Percentiles rank a stretch among this genome's conserved stretches.
Conservation (phyloP, 2,329 filamentous ascomycete species). For the Lasiodiplodia theobromae region DNA sequence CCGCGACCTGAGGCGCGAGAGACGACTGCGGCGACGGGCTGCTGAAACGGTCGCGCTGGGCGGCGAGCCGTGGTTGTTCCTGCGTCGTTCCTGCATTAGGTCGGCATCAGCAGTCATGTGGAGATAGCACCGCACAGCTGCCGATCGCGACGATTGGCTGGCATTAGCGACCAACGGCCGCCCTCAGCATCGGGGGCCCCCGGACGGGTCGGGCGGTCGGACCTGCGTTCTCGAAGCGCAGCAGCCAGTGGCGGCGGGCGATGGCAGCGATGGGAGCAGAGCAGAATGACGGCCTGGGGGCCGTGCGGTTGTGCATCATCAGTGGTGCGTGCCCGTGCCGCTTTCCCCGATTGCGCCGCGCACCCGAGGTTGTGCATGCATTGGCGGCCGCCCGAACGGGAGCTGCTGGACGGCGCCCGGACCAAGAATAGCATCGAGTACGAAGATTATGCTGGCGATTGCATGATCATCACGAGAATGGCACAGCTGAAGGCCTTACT, state of each 20-base stretch:
- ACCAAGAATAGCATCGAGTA: constrained; percentile 27
- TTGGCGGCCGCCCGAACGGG: constrained; percentile 17
- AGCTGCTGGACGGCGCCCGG: constrained; percentile 11
- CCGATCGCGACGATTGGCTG: constrained; percentile 29
- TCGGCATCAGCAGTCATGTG: constrained; percentile 19
- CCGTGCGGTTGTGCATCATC: constrained; percentile 34
- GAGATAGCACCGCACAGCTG: constrained; percentile 16
- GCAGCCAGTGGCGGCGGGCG: constrained; percentile 13
- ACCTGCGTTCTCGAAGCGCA: constrained; percentile 27
- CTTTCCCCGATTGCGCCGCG: constrained; percentile 20
- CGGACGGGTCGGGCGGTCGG: constrained; percentile 26
- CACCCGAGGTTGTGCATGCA: constrained; percentile 29
- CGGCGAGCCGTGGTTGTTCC: constrained; percentile 39
- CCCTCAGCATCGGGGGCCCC: constrained; percentile 17
- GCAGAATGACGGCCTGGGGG: constrained; percentile 35
- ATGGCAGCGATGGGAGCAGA: constrained; percentile 27
- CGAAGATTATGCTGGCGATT: constrained; percentile 28
- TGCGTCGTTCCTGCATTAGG: constrained; percentile 52
- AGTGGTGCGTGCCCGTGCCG: constrained; percentile 20
- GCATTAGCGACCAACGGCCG: constrained; percentile 21
- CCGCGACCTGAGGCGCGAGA: constrained; percentile 16
- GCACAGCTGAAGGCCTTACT: constrained; percentile 27
- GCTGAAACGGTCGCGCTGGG: constrained; percentile 27
- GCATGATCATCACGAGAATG: constrained; percentile 30
- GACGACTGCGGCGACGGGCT: neutral